Evolutionary conservation across 768 basidiomycete genomes (phyloP).

Genomic region (Saitozyma sp.): DNA sequence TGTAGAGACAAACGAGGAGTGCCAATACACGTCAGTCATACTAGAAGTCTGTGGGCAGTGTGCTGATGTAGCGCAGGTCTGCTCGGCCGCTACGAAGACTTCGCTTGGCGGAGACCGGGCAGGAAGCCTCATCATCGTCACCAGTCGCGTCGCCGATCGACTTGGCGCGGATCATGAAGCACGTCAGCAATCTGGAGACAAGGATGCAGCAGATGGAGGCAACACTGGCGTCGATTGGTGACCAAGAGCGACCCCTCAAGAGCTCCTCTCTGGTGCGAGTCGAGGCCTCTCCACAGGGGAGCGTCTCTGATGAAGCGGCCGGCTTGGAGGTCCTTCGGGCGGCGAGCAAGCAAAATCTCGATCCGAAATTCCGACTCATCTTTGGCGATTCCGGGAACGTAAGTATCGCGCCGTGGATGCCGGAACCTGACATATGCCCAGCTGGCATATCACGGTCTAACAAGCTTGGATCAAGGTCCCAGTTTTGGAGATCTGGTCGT

Average conservation of each 20-base stretch:
- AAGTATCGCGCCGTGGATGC: background rate
- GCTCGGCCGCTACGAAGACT: background rate
- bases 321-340: background rate
- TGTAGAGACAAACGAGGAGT: constrained; percentile 4
- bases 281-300: background rate
- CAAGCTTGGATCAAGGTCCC: constrained; percentile 2
- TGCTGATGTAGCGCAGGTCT: background rate
- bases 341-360: too few relatives aligned
- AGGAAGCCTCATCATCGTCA: too few relatives aligned
- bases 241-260: background rate
- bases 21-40: constrained; percentile 6
- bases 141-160: too few relatives aligned
- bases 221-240: background rate
- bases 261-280: background rate
- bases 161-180: too few relatives aligned
- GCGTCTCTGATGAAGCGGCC: background rate
- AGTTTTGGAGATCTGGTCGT: background rate
- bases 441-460: constrained; percentile 9
- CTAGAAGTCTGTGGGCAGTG: background rate
- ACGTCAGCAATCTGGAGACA: background rate
- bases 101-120: too few relatives aligned
- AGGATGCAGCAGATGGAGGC: constrained; percentile 1
- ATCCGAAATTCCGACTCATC: constrained; percentile 6
- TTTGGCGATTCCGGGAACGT: constrained; percentile 14
- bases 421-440: too few relatives aligned